phyloP scores from a whole-genome alignment of 305 asterid species.

The Nicotiana rustica region DNA sequence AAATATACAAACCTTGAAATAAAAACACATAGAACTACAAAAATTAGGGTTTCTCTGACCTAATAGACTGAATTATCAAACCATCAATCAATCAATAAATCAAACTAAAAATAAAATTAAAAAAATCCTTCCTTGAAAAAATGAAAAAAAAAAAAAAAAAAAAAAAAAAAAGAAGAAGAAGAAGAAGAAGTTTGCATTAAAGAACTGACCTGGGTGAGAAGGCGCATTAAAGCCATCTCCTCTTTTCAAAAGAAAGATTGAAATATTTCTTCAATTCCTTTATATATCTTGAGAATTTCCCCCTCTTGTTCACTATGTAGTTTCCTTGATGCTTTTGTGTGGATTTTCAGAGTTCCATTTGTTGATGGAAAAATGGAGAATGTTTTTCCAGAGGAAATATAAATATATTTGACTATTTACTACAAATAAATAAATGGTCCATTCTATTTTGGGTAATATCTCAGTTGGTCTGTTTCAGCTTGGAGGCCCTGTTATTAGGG shows the following conservation, averaged over 20 bases:
- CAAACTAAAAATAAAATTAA: neutral
- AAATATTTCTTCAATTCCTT: neutral
- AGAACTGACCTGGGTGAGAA: conserved; percentile 59
- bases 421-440: too few relatives aligned
- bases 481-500: too few relatives aligned
- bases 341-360: neutral
- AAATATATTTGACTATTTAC: neutral
- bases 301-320: neutral
- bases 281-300: neutral
- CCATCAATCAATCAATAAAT: neutral
- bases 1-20: conserved; percentile 13
- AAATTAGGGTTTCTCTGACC: conserved; percentile 41
- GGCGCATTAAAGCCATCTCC: conserved; percentile 63
- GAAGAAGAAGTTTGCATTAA: neutral
- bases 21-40: neutral
- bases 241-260: conserved; percentile 30
- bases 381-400: neutral
- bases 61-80: neutral
- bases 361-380: neutral
- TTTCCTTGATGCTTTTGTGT: neutral
- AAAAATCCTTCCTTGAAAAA: neutral
- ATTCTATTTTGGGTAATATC: too few relatives aligned
- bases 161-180: neutral
- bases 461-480: too few relatives aligned
- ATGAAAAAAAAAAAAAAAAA: neutral